These are phyloP conservation scores for Conidiobolus incongruus DNA, from an alignment of 371 early-diverging fungal genomes.

Conservation along the genomic window DNA sequence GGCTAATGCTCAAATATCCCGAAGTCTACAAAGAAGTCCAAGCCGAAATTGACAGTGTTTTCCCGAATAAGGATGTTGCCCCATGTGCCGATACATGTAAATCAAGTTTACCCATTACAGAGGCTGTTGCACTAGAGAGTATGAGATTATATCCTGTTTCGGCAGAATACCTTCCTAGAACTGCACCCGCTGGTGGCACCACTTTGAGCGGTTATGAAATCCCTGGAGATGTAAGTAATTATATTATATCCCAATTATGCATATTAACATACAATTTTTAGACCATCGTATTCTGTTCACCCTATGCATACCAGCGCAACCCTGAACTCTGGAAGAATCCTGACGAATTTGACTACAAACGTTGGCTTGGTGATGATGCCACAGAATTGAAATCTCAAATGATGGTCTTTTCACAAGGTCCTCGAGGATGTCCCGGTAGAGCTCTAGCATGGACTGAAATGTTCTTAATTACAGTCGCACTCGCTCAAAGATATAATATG, in stretches of 20 bases:
- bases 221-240: slow-evolving; percentile 1
- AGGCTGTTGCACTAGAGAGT: slow-evolving; percentile 10
- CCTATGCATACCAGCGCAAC: neutral
- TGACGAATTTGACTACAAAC: neutral
- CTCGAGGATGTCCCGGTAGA: neutral
- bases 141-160: slow-evolving; percentile 10
- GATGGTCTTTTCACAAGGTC: neutral
- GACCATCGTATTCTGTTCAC: too few relatives aligned
- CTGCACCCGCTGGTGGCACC: slow-evolving; percentile 2
- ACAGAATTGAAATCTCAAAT: neutral
- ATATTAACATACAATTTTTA: too few relatives aligned
- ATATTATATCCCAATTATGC: too few relatives aligned
- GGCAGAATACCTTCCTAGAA: slow-evolving; percentile 5
- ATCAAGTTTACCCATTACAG: slow-evolving; percentile 9
- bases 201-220: slow-evolving; percentile 5
- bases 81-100: slow-evolving; percentile 8
- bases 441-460: neutral
- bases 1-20: slow-evolving; percentile 5
- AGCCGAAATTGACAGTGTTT: slow-evolving; percentile 4
- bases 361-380: neutral
- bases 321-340: slow-evolving; percentile 1
- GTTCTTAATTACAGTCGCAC: too few relatives aligned
- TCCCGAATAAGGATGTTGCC: neutral
- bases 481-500: too few relatives aligned
- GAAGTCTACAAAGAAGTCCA: slow-evolving; percentile 3